A percentile compares a stretch with the other conserved stretches of the same genome.
These are phyloP conservation scores for Alternaria panax DNA, from an alignment of 2,329 filamentous ascomycete genomes.

Conservation along the genomic window DNA sequence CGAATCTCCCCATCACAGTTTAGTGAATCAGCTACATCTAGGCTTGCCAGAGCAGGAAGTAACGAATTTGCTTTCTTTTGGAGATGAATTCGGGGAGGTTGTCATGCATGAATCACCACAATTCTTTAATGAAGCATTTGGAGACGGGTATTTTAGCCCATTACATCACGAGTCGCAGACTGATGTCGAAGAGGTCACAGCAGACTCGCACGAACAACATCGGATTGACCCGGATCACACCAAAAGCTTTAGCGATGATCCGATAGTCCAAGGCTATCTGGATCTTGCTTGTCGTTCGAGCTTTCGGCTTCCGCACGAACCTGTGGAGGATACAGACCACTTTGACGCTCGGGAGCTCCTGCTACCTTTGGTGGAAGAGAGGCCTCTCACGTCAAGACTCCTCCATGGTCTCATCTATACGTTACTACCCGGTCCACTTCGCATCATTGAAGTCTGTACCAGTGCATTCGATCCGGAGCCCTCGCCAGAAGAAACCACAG, in stretches of 20 bases:
- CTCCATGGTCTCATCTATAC: conserved; percentile 1
- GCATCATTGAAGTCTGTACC: not conserved
- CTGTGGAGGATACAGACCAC: not conserved
- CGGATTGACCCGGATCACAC: not conserved
- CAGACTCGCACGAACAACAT: not conserved
- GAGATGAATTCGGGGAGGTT: not conserved
- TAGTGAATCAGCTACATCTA: not conserved
- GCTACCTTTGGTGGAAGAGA: conserved; percentile 1
- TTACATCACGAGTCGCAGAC: not conserved
- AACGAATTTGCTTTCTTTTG: not conserved
- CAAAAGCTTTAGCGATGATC: not conserved
- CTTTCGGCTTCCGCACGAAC: conserved; percentile 7
- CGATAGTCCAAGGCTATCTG: conserved; percentile 1
- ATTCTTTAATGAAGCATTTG: conserved; percentile 2
- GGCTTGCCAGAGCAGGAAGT: not conserved
- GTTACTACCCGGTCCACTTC: conserved; percentile 1
- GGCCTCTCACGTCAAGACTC: conserved; percentile 3
- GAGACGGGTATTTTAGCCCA: not conserved
- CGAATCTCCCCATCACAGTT: not conserved
- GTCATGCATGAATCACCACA: not conserved
- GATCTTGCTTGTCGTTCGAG: conserved; percentile 1
- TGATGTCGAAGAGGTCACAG: not conserved
- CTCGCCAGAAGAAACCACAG: not conserved
- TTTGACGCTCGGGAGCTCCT: not conserved
- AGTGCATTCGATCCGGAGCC: not conserved